phyloP scores from a whole-genome alignment of 2,329 filamentous ascomycete species.

The Colletotrichum liaoningense region DNA sequence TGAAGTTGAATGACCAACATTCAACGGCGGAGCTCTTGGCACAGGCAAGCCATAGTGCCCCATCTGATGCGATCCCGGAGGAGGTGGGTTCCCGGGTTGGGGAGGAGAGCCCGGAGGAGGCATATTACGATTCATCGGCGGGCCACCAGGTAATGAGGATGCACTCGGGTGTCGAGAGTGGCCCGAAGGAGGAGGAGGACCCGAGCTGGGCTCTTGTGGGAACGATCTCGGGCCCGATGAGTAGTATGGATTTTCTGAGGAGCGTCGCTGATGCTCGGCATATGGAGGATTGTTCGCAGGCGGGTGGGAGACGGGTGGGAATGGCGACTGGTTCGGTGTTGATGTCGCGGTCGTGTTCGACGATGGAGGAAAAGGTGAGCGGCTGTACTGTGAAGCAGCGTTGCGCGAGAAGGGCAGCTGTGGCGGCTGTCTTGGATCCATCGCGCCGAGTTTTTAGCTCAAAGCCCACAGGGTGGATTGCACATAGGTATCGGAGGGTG shows the following conservation, averaged over 20 bases:
- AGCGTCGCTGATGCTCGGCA: conserved; percentile 49
- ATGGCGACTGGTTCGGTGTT: conserved; percentile 36
- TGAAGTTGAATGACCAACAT: conserved; percentile 55
- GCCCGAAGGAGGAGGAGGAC: conserved; percentile 44
- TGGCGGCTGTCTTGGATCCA: conserved; percentile 47
- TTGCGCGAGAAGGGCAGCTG: conserved; percentile 45
- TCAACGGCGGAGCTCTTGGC: conserved; percentile 56
- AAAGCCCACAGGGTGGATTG: conserved; percentile 38
- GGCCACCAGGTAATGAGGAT: conserved; percentile 55
- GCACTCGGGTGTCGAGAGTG: conserved; percentile 57
- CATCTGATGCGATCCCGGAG: conserved; percentile 44
- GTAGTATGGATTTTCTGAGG: conserved; percentile 57
- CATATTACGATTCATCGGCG: conserved; percentile 55
- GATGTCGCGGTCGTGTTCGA: conserved; percentile 17
- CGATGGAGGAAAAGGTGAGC: conserved; percentile 41
- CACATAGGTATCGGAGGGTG: conserved; percentile 25
- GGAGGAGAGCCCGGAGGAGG: conserved; percentile 59
- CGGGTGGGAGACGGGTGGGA: conserved; percentile 32
- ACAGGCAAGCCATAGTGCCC: conserved; percentile 58
- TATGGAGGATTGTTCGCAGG: conserved; percentile 41
- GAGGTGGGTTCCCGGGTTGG: conserved; percentile 47
- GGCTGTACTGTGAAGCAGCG: conserved; percentile 44
- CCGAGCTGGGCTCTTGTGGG: conserved; percentile 43
- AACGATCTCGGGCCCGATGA: conserved; percentile 48
- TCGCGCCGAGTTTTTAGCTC: conserved; percentile 50